Conservation (phyloP, 179 eudicot genomes). For the Nepenthes alata region DNA sequence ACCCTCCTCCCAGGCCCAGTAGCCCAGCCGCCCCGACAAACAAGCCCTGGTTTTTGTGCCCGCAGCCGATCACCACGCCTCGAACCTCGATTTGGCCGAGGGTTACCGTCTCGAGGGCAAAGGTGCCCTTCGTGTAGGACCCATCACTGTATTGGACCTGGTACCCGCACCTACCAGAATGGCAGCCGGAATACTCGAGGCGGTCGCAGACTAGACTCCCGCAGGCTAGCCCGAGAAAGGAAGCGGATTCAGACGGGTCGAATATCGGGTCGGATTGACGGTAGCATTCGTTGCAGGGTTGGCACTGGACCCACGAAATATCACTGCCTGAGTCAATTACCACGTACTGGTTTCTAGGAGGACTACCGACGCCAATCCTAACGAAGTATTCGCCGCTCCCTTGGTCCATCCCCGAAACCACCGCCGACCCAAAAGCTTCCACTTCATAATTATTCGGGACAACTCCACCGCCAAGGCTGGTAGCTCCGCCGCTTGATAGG, state of each 20-base stretch:
- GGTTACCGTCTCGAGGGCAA: slow-evolving; percentile 65
- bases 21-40: slow-evolving; percentile 78
- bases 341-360: slow-evolving; percentile 56
- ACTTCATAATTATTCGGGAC: slow-evolving; percentile 16
- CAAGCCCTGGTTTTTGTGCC: slow-evolving; percentile 71
- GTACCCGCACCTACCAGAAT: slow-evolving; percentile 48
- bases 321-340: slow-evolving; percentile 80
- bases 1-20: slow-evolving; percentile 69
- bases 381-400: slow-evolving; percentile 91
- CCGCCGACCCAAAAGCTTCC: slow-evolving; percentile 52
- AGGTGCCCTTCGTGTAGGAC: slow-evolving; percentile 67
- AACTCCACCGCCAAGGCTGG: neutral
- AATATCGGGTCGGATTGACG: slow-evolving; percentile 75
- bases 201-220: slow-evolving; percentile 44
- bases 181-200: slow-evolving; percentile 46
- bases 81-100: slow-evolving; percentile 32
- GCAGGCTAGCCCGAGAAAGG: slow-evolving; percentile 51
- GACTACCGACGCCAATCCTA: slow-evolving; percentile 72
- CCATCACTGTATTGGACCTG: slow-evolving; percentile 69
- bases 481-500: slow-evolving; percentile 6
- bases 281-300: slow-evolving; percentile 63
- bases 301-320: slow-evolving; percentile 83
- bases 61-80: slow-evolving; percentile 75
- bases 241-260: slow-evolving; percentile 57
- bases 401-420: slow-evolving; percentile 79